Evolutionary conservation across 495 filamentous ascomycete species (phyloP).

Genomic region (Xylaria flabelliformis): DNA sequence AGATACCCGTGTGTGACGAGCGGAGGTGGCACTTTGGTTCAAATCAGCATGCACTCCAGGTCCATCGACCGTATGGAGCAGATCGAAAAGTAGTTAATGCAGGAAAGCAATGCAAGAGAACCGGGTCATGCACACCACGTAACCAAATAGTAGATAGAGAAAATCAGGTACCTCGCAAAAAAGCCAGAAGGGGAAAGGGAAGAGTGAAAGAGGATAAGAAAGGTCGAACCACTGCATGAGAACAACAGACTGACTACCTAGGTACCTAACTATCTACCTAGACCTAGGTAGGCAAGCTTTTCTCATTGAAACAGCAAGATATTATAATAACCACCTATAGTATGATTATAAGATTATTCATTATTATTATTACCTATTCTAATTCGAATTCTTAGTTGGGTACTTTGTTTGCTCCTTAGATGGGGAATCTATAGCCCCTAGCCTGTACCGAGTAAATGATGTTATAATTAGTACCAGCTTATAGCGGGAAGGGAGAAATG

Average conservation of each 20-base stretch:
- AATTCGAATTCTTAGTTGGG: neutral
- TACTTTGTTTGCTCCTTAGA: slow-evolving; percentile 16
- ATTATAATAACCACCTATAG: neutral
- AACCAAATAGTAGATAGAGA: neutral
- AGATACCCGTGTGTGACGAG: neutral
- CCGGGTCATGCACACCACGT: neutral
- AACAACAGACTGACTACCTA: neutral
- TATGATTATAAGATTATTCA: slow-evolving; percentile 13
- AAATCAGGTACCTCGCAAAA: neutral
- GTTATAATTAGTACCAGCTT: slow-evolving; percentile 15
- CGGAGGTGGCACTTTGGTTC: neutral
- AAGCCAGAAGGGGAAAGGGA: neutral
- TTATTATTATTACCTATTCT: neutral
- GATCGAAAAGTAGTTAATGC: neutral
- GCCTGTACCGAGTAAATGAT: slow-evolving; percentile 7
- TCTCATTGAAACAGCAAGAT: slow-evolving; percentile 3
- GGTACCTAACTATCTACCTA: neutral
- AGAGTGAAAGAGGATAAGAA: neutral
- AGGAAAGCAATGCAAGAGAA: neutral
- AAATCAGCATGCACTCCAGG: slow-evolving; percentile 3
- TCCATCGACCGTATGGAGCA: neutral
- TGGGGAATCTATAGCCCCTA: slow-evolving; percentile 11
- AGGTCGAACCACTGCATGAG: neutral
- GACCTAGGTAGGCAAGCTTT: slow-evolving; percentile 5
- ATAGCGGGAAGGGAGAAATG: neutral